Evolutionary conservation across 768 basidiomycete genomes (phyloP).

Genomic region (Strobilomyces echinocephalus): DNA sequence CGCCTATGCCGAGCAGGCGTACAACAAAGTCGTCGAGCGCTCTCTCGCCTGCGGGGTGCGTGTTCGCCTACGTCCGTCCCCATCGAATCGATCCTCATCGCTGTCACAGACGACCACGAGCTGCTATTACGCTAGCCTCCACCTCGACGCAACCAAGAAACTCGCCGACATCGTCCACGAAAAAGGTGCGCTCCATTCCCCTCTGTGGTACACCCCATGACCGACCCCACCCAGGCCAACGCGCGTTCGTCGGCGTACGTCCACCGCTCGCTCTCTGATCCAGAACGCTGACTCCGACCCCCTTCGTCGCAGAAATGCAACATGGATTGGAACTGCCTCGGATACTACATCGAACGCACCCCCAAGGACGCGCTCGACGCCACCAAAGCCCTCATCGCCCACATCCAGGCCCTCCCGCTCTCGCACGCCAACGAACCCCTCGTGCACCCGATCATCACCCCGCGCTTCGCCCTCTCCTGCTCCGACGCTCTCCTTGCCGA

Average conservation of each 20-base stretch:
- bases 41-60: conserved; percentile 70
- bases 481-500: conserved; percentile 55
- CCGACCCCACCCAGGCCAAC: conserved; percentile 51
- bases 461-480: conserved; percentile 90
- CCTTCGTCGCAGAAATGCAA: conserved; percentile 23
- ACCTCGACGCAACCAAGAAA: conserved; percentile 69
- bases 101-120: conserved; percentile 73
- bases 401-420: conserved; percentile 55
- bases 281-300: conserved; percentile 6
- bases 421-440: conserved; percentile 41
- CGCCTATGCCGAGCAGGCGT: conserved; percentile 61
- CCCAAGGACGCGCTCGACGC: conserved; percentile 48
- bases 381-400: conserved; percentile 58
- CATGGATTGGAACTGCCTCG: conserved; percentile 57
- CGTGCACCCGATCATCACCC: conserved; percentile 86
- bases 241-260: conserved; percentile 78
- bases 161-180: conserved; percentile 68
- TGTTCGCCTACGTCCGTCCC: conserved; percentile 7
- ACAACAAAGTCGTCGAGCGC: conserved; percentile 62
- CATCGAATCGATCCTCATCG: conserved; percentile 6
- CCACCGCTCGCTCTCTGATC: background rate
- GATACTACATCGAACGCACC: conserved; percentile 61
- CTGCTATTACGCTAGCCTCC: conserved; percentile 83
- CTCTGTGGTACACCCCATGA: conserved; percentile 4
- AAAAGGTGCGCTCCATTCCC: conserved; percentile 37